These are phyloP conservation scores for Sclerotiophoma versabilis DNA, from an alignment of 2,329 filamentous ascomycete genomes.

Conservation along the genomic window DNA sequence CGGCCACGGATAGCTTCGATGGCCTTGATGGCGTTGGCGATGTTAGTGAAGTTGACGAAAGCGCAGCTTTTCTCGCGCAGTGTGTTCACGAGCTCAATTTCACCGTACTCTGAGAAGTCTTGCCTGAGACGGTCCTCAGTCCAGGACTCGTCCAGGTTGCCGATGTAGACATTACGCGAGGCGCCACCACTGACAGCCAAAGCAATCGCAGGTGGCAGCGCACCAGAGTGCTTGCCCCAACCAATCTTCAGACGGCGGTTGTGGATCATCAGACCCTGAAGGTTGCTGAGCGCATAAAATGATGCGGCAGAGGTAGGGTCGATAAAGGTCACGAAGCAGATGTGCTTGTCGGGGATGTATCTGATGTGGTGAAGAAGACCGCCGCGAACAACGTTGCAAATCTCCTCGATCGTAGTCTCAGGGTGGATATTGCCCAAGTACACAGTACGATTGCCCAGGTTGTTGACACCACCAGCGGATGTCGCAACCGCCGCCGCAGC, in stretches of 20 bases:
- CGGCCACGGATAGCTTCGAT: conserved; percentile 94
- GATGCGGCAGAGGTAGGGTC: conserved; percentile 97
- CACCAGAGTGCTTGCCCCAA: conserved; percentile 98
- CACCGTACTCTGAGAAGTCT: conserved; percentile 96
- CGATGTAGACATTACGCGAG: conserved; percentile 98
- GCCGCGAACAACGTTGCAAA: conserved; percentile 97
- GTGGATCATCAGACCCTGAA: conserved; percentile 99
- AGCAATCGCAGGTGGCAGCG: conserved; percentile 92
- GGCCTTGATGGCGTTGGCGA: conserved; percentile 98
- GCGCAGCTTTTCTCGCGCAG: conserved; percentile 98
- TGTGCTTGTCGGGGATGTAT: conserved; percentile 99
- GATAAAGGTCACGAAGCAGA: conserved; percentile 99
- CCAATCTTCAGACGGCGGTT: conserved; percentile 97
- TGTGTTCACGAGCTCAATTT: conserved; percentile 97
- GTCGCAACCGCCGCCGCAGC: conserved; percentile 96
- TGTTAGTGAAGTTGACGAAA: conserved; percentile 99
- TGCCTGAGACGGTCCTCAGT: conserved; percentile 93
- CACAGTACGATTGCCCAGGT: conserved; percentile 95
- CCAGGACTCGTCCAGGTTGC: conserved; percentile 97
- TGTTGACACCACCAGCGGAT: conserved; percentile 94
- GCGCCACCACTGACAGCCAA: conserved; percentile 95
- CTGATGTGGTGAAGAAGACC: conserved; percentile 96
- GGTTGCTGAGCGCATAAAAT: conserved; percentile 96
- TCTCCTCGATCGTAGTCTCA: conserved; percentile 98
- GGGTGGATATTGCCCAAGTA: conserved; percentile 99